Evolutionary conservation across 805 yeast genomes (phyloP), one percentile per base, ranked within the genome.

Genomic region (Wickerhamiella kurtzmanii): DNA sequence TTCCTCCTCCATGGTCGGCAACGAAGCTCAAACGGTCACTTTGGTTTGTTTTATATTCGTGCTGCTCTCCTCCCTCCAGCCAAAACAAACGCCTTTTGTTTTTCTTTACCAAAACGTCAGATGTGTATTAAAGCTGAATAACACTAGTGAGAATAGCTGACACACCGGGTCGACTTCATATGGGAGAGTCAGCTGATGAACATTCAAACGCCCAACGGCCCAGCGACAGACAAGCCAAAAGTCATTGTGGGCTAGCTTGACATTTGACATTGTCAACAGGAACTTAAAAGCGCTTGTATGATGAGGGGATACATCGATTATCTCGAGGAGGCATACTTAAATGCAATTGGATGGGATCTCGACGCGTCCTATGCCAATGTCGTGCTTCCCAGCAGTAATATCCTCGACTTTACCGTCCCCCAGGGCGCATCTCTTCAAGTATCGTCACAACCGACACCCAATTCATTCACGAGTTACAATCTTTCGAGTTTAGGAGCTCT

Each of bases 301-400:
- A 86, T 86, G 96, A 68, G 79, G 51, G 73, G 76, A 39, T 88
- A 82, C 66, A 86, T 89, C 95, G 95, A 89, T 56, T 82, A 80
- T 62, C 74, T 89, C 28, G 80, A 80, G 55, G 71, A 74, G 63
- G 75, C 83, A 54, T 89, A 83, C 65, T 75, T 80, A 61, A 64
- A 69, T 36, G 62, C 80, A 20, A 79, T 94, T 1, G 72, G 73
- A 3, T 88, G 96, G 96, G 77, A 80, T 55, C 75, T 76, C 48
- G 85, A 83, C 53, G 82, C 82, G 61, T 73, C 82, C 35, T 86
- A 82, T 58, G 80, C 86, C 45, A 77, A 80, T 55, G 71, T 89
- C 18, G 75, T 50, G 2, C 47, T 48, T n/a, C 36, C 55, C n/a
- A 48, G 55, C 22, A 42, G 45, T 43, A 68, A 72, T 13, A 63